phyloP scores from a whole-genome alignment of 192 early-diverging fungal species.

The Radiomyces spectabilis region DNA sequence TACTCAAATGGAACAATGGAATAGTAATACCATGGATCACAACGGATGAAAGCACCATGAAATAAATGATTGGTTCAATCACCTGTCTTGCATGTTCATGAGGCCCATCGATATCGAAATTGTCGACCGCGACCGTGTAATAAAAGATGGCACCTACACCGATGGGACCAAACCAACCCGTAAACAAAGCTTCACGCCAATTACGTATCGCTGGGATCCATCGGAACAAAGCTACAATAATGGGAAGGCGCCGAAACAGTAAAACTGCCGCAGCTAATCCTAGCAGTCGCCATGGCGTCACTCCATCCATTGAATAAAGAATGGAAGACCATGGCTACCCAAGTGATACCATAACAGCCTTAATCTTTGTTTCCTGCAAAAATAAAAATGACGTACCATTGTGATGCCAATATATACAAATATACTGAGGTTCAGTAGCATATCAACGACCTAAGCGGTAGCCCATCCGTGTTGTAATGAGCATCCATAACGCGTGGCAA shows the following conservation, averaged over 20 bases:
- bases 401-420: slow-evolving; percentile 81
- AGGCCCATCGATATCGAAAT: slow-evolving; percentile 5
- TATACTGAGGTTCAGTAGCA: slow-evolving; percentile 71
- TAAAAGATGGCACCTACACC: slow-evolving; percentile 50
- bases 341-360: no score
- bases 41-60: slow-evolving; percentile 68
- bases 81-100: slow-evolving; percentile 16
- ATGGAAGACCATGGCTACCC: slow-evolving; percentile 67
- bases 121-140: slow-evolving; percentile 23
- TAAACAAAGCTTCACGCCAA: slow-evolving; percentile 64
- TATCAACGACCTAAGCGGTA: slow-evolving; percentile 45
- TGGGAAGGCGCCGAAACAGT: slow-evolving; percentile 65
- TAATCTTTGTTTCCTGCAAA: no score
- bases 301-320: slow-evolving; percentile 33
- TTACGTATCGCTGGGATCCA: slow-evolving; percentile 61
- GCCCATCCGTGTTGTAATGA: no score
- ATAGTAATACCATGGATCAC: slow-evolving; percentile 77
- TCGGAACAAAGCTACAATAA: slow-evolving; percentile 47
- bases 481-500: no score
- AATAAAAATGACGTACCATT: slow-evolving; percentile 33
- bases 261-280: slow-evolving; percentile 51
- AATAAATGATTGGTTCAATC: slow-evolving; percentile 51
- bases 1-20: slow-evolving; percentile 56
- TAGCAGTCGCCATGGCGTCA: slow-evolving; percentile 58
- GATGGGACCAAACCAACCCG: slow-evolving; percentile 90